These are phyloP conservation scores for Chytriomyces hyalinus DNA, from an alignment of 192 early-diverging fungal genomes.

Conservation along the genomic window DNA sequence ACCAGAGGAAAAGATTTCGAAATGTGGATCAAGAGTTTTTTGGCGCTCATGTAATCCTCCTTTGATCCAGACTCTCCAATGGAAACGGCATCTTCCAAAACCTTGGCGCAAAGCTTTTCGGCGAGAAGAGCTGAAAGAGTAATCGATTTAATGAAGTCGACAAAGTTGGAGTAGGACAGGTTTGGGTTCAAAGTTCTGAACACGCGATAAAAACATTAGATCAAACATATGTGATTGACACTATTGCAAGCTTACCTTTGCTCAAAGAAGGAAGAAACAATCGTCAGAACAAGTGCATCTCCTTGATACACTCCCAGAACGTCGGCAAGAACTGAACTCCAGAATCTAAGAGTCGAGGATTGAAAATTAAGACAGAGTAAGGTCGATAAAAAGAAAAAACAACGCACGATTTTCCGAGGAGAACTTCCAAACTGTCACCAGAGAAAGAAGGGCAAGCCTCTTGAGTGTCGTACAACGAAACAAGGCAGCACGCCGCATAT, in stretches of 20 bases:
- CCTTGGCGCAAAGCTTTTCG: conserved; percentile 1
- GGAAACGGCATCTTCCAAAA: conserved; percentile 6
- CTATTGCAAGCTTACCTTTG: background rate
- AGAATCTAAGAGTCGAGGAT: background rate
- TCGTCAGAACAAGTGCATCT: conserved; percentile 1
- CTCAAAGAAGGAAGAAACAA: conserved; percentile 16
- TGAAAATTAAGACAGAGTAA: no score
- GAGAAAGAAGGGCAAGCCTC: conserved; percentile 11
- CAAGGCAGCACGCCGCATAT: conserved; percentile 27
- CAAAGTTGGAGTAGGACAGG: conserved; percentile 1
- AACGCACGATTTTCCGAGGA: background rate
- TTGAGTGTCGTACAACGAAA: conserved; percentile 35
- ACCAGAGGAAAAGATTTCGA: conserved; percentile 32
- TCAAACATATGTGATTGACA: no score
- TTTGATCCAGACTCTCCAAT: background rate
- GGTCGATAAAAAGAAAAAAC: no score
- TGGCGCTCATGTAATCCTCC: conserved; percentile 6
- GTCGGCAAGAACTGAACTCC: conserved; percentile 8
- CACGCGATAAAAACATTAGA: background rate
- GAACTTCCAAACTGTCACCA: background rate
- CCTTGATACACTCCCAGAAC: conserved; percentile 29
- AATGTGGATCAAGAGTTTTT: conserved; percentile 16
- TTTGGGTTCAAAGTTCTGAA: background rate
- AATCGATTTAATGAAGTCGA: conserved; percentile 12
- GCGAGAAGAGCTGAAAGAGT: conserved; percentile 15